Percentiles rank a stretch among this genome's conserved stretches.
Conservation (phyloP, 2,329 filamentous ascomycete genomes). For the Hypocrella siamensis region DNA sequence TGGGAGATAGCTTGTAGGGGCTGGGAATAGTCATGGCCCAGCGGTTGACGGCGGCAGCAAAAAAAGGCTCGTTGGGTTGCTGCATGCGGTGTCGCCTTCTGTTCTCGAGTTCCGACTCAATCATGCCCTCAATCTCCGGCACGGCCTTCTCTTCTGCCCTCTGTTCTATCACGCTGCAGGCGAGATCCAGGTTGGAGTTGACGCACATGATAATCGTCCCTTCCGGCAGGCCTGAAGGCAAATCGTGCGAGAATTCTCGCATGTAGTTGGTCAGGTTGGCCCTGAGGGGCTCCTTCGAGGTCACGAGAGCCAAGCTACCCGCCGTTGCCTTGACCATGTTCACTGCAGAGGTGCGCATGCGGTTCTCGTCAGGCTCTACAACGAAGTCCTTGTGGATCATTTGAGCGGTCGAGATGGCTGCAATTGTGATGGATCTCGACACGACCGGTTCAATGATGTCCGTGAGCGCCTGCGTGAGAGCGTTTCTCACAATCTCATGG, state of each 20-base stretch:
- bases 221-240: slow-evolving; percentile 76
- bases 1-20: slow-evolving; percentile 74
- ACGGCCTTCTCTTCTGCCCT: slow-evolving; percentile 87
- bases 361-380: slow-evolving; percentile 79
- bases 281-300: slow-evolving; percentile 88
- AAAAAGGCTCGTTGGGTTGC: slow-evolving; percentile 70
- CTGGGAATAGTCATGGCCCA: slow-evolving; percentile 92
- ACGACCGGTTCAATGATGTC: slow-evolving; percentile 98
- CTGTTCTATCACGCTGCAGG: slow-evolving; percentile 87
- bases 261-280: slow-evolving; percentile 98
- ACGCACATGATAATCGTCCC: slow-evolving; percentile 97
- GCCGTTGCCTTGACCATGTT: slow-evolving; percentile 93
- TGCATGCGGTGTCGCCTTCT: slow-evolving; percentile 61
- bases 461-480: slow-evolving; percentile 77
- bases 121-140: slow-evolving; percentile 87
- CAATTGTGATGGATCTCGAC: slow-evolving; percentile 93
- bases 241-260: slow-evolving; percentile 48
- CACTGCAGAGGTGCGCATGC: slow-evolving; percentile 70
- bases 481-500: slow-evolving; percentile 65
- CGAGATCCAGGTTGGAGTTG: slow-evolving; percentile 89
- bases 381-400: slow-evolving; percentile 95
- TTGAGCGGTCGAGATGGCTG: slow-evolving; percentile 88
- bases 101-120: slow-evolving; percentile 64
- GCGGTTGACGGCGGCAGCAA: slow-evolving; percentile 65
- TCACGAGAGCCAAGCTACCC: slow-evolving; percentile 88